Evolutionary conservation across 2,329 filamentous ascomycete species (phyloP), one percentile per base, ranked within the genome.

Genomic region (Venturia oleaginea): DNA sequence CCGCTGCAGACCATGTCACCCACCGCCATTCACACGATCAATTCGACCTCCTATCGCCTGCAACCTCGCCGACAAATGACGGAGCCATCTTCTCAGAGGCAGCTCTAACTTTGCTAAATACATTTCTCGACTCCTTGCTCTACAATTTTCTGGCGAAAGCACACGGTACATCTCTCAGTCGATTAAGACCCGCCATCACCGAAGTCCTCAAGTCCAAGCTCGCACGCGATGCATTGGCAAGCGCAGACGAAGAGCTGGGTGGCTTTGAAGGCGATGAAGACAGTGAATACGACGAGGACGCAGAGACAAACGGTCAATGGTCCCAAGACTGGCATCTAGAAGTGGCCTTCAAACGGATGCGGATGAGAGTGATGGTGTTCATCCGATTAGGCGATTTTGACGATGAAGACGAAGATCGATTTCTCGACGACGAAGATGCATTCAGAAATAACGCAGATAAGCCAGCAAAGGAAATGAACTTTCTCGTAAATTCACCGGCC

Each of bases 361-460:
- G 94, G 64, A 78, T 99, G 70, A 86, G 94, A 66, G 96, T 94
- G 75, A 99, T 99, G 94, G 93, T 99, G 27, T 97, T 97, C 74
- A 97, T 92, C 10, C 92, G 94, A 10, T 80, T 99, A 7, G 94
- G 94, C 55, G 93, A 99, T 72, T 87, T 99, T 83, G 95, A 99
- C 75, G 94, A 99, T 77, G 92, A 97, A 69, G 94, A 99, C 68
- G 94, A 97, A 75, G 93, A 97, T 72, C 86, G 87, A 61, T 91
- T 91, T 71, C 89, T 95, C 73, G 86, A 92, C 68, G 86, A 91
- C 70, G 75, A 65, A 70, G 71, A 72, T 63, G 59, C 51, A 15
- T 59, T 55, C n/a, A 34, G 37, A 10, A 70, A 71, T 2, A 71
- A 74, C 54, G 74, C 74, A 34, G 74, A 76, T 61, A 71, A 73